A percentile compares a stretch with the other conserved stretches of the same genome.
Evolutionary conservation across 2,329 filamentous ascomycete species (phyloP).

Genomic region (Diaporthe amygdali): DNA sequence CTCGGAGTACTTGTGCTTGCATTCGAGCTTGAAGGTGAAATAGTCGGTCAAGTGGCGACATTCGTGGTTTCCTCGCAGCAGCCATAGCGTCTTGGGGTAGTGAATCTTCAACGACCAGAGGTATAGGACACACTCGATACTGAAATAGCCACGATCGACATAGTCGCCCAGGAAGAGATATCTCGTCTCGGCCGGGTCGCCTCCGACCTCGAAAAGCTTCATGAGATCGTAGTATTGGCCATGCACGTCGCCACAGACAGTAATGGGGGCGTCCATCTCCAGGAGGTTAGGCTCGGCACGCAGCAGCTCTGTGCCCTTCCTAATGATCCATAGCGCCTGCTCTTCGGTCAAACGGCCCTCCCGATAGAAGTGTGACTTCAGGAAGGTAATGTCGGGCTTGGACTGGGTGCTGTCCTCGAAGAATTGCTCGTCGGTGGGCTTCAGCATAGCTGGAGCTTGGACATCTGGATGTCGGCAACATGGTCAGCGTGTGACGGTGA

Average conservation of each 20-base stretch:
- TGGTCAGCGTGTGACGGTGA: conserved; percentile 15
- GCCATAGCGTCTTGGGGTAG: conserved; percentile 96
- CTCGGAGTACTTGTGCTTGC: conserved; percentile 99
- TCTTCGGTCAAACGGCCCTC: conserved; percentile 97
- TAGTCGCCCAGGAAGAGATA: conserved; percentile 99
- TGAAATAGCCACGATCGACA: conserved; percentile 97
- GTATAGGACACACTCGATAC: conserved; percentile 98
- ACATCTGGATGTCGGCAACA: conserved; percentile 68
- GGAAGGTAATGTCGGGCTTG: conserved; percentile 91
- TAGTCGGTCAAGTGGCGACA: conserved; percentile 99
- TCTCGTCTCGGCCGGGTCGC: conserved; percentile 92
- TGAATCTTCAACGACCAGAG: conserved; percentile 99
- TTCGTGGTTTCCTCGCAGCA: conserved; percentile 97
- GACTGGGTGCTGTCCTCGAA: conserved; percentile 82
- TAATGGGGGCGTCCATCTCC: conserved; percentile 99
- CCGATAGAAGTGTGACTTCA: conserved; percentile 98
- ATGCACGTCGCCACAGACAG: conserved; percentile 97
- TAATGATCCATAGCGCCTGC: conserved; percentile 95
- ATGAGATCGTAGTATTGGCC: conserved; percentile 99
- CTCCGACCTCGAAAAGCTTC: conserved; percentile 99
- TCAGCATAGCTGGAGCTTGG: conserved; percentile 92
- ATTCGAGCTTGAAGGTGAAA: conserved; percentile 99
- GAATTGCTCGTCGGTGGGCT: conserved; percentile 93
- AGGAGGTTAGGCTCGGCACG: conserved; percentile 91
- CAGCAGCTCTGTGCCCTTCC: conserved; percentile 84